Conservation (phyloP, 495 filamentous ascomycete genomes). For the Saxophila tyrrhenica region DNA sequence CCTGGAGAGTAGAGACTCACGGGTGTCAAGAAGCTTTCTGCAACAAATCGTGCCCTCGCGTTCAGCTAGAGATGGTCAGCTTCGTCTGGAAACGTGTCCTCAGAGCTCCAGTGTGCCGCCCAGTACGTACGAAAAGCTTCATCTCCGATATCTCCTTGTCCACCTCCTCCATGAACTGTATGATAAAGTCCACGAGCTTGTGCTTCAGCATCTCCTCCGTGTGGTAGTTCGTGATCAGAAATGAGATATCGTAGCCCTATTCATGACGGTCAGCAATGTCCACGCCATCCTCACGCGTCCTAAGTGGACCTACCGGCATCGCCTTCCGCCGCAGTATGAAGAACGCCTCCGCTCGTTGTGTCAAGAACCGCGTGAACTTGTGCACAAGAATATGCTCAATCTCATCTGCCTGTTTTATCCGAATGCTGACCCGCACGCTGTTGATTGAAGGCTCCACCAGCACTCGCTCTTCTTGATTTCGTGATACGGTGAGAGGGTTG, state of each 20-base stretch:
- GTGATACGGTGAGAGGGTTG: conserved; percentile 72
- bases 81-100: too few species aligned
- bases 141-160: conserved; percentile 99
- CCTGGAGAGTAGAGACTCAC: too few species aligned
- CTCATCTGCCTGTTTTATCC: conserved; percentile 98
- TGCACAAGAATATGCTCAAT: conserved; percentile 96
- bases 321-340: conserved; percentile 93
- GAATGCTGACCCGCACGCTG: conserved; percentile 87
- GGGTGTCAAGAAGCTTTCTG: conserved; percentile 93
- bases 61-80: conserved; percentile 56
- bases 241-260: conserved; percentile 96
- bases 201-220: conserved; percentile 97
- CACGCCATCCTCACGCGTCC: conserved; percentile 3
- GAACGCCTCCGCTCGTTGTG: conserved; percentile 92
- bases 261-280: background rate
- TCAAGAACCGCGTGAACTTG: conserved; percentile 94
- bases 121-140: conserved; percentile 81
- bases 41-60: conserved; percentile 92
- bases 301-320: conserved; percentile 55
- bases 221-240: conserved; percentile 96
- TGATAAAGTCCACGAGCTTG: conserved; percentile 96
- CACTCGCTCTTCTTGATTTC: conserved; percentile 92
- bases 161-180: conserved; percentile 98
- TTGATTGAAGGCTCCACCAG: conserved; percentile 93
- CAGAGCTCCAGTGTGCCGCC: too few species aligned